Percentiles rank a stretch among this genome's conserved stretches.
Evolutionary conservation across 768 basidiomycete genomes (phyloP).

Genomic region (Trametes cinnabarina): DNA sequence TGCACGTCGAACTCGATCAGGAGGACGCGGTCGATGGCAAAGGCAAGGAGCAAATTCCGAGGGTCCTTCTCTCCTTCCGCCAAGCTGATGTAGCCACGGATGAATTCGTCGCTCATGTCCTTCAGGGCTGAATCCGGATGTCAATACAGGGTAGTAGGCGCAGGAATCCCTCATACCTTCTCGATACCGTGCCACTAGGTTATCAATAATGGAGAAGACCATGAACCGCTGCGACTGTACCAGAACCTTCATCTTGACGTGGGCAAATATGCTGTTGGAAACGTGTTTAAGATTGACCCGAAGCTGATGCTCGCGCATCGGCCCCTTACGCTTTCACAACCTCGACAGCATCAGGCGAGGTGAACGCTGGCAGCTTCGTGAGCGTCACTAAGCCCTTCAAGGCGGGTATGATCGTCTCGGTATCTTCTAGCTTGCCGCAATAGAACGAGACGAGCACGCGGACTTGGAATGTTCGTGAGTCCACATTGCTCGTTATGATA

Average conservation of each 20-base stretch:
- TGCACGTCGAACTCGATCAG: conserved; percentile 84
- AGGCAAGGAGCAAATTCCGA: conserved; percentile 86
- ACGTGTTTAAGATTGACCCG: neutral
- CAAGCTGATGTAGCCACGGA: conserved; percentile 72
- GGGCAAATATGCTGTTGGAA: conserved; percentile 58
- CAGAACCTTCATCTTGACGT: conserved; percentile 79
- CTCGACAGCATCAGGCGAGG: conserved; percentile 59
- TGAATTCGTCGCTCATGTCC: conserved; percentile 66
- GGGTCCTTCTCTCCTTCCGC: conserved; percentile 98
- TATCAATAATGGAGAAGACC: conserved; percentile 81
- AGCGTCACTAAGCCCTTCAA: conserved; percentile 73
- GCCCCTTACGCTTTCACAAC: conserved; percentile 64
- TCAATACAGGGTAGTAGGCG: neutral
- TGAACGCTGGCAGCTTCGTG: conserved; percentile 59
- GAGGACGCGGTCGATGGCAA: conserved; percentile 83
- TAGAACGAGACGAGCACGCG: conserved; percentile 83
- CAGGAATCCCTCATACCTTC: conserved; percentile 45
- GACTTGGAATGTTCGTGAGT: conserved; percentile 44
- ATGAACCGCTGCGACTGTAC: conserved; percentile 79
- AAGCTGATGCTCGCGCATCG: too few species aligned
- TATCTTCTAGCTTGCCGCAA: conserved; percentile 82
- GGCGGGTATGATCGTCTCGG: conserved; percentile 79
- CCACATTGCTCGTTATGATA: neutral
- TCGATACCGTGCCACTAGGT: conserved; percentile 67
- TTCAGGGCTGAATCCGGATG: conserved; percentile 55